Conservation (phyloP, 2,329 filamentous ascomycete species). For the Scopulariopsis brevicaulis region DNA sequence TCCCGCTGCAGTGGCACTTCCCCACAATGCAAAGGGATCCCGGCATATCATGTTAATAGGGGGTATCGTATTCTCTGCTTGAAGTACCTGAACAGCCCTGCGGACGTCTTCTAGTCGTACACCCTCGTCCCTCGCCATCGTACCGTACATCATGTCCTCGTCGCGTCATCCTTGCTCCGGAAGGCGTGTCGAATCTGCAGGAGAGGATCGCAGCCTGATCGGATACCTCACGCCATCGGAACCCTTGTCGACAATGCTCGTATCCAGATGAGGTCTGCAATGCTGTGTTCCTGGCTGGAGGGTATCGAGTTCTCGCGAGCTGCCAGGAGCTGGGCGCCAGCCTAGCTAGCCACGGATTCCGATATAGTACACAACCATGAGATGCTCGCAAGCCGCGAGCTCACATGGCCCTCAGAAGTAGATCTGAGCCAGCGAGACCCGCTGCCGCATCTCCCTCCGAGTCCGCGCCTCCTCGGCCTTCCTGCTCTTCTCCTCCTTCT, state of each 20-base stretch:
- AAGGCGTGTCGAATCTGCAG: too few species aligned
- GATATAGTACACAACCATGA: too few species aligned
- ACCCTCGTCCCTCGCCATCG: background rate
- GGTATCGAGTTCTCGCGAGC: too few species aligned
- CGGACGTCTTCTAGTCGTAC: background rate
- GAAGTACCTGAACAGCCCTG: background rate
- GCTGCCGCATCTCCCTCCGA: background rate
- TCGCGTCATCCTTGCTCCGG: too few species aligned
- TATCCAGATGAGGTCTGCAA: too few species aligned
- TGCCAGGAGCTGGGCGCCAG: too few species aligned
- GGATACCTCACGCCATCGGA: too few species aligned
- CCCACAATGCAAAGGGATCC: background rate
- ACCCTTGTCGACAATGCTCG: too few species aligned
- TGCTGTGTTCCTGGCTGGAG: too few species aligned
- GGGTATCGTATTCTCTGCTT: background rate
- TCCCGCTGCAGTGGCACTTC: background rate
- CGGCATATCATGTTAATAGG: background rate
- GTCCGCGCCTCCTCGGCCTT: background rate
- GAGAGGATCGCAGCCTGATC: too few species aligned
- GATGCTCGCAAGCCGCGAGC: background rate
- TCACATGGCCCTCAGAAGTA: background rate
- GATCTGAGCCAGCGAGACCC: background rate
- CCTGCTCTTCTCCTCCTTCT: background rate
- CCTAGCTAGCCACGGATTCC: too few species aligned
- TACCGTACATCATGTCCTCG: background rate